These are phyloP conservation scores for Acarospora socialis DNA, from an alignment of 2,329 filamentous ascomycete genomes.

Conservation along the genomic window DNA sequence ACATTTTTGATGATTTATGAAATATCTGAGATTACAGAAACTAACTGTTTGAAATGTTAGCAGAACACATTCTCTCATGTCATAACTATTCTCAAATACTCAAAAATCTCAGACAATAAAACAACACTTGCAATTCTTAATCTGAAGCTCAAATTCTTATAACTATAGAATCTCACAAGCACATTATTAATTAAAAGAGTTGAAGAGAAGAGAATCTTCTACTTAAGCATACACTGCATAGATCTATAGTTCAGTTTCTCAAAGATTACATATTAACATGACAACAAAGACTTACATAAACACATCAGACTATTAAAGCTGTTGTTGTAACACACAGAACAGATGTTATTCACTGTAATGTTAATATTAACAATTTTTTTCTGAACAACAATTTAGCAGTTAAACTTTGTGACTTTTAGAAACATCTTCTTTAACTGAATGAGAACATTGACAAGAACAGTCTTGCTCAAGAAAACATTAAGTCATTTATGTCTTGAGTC, in stretches of 20 bases:
- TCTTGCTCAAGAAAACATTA: conserved; percentile 11
- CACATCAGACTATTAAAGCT: conserved; percentile 4
- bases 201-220: conserved; percentile 4
- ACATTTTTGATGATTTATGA: no score
- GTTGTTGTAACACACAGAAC: neutral
- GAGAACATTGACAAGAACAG: conserved; percentile 3
- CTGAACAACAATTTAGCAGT: conserved; percentile 10
- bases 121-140: conserved; percentile 3
- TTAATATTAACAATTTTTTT: conserved; percentile 6
- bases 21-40: no score
- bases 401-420: conserved; percentile 13
- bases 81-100: conserved; percentile 1
- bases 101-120: conserved; percentile 1
- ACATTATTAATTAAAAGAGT: conserved; percentile 2
- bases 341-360: conserved; percentile 3
- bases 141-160: conserved; percentile 4
- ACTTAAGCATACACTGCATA: conserved; percentile 1
- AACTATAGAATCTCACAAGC: conserved; percentile 2
- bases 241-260: conserved; percentile 3
- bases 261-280: neutral
- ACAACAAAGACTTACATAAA: conserved; percentile 1
- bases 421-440: conserved; percentile 6
- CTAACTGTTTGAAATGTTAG: no score
- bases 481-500: conserved; percentile 15
- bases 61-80: no score